Evolutionary conservation across 2,329 filamentous ascomycete genomes (phyloP).

Genomic region (Fusarium virguliforme): DNA sequence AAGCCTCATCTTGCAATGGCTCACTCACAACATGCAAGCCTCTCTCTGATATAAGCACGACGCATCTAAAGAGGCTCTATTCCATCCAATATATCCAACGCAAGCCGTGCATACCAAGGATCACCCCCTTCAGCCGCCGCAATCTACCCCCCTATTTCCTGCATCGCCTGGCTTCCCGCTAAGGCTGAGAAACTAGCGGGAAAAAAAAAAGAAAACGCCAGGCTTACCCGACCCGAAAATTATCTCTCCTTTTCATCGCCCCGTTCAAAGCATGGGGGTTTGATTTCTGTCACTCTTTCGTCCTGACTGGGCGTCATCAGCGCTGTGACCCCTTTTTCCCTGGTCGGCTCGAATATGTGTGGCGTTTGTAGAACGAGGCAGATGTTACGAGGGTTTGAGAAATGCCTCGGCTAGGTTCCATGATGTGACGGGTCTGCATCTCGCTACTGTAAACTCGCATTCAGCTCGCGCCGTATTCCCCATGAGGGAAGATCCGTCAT

Average conservation of each 20-base stretch:
- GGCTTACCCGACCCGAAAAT: slow-evolving; percentile 12
- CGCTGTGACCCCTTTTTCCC: background rate
- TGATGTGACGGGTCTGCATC: slow-evolving; percentile 7
- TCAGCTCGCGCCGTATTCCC: background rate
- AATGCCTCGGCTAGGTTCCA: slow-evolving; percentile 6
- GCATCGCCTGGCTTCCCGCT: slow-evolving; percentile 4
- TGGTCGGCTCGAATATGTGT: background rate
- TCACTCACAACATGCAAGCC: background rate
- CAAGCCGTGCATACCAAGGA: background rate
- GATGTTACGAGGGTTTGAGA: background rate
- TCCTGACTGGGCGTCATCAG: background rate
- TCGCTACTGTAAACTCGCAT: background rate
- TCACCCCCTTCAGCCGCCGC: slow-evolving; percentile 8
- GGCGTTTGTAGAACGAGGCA: background rate
- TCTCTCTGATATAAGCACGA: background rate
- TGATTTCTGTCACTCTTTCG: background rate
- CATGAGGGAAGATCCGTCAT: background rate
- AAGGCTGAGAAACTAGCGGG: slow-evolving; percentile 16
- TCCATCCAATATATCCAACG: background rate
- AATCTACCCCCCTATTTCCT: slow-evolving; percentile 20
- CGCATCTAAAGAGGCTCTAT: background rate
- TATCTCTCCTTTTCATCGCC: slow-evolving; percentile 16
- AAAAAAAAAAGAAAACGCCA: slow-evolving; percentile 2
- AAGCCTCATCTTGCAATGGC: background rate
- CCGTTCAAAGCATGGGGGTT: slow-evolving; percentile 37